These are phyloP conservation scores for Monilinia vaccinii-corymbosi DNA, from an alignment of 2,329 filamentous ascomycete genomes.

Conservation along the genomic window DNA sequence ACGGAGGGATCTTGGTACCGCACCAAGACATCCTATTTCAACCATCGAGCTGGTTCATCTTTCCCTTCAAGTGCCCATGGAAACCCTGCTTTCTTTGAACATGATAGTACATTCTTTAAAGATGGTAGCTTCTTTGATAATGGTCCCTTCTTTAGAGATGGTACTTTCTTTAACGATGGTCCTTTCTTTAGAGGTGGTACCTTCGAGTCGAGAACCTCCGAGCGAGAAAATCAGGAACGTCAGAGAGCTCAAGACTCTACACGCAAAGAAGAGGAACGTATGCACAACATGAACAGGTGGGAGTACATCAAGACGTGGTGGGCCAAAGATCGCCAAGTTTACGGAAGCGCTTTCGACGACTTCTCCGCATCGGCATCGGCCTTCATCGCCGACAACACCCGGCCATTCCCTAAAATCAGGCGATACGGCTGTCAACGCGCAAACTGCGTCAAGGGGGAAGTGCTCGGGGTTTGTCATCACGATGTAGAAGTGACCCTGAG, in stretches of 20 bases:
- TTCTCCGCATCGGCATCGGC: not conserved
- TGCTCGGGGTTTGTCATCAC: conserved; percentile 2
- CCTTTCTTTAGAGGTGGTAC: no score
- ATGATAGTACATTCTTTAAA: no score
- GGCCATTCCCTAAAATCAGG: not conserved
- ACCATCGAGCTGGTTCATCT: not conserved
- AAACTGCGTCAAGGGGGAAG: not conserved
- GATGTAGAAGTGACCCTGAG: not conserved
- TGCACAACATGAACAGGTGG: not conserved
- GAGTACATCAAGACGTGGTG: not conserved
- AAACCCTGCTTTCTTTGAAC: not conserved
- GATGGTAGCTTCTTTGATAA: no score
- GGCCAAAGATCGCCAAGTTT: not conserved
- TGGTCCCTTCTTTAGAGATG: no score
- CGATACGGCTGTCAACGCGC: not conserved
- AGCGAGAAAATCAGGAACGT: not conserved
- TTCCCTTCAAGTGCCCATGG: fast-evolving
- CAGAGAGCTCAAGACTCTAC: no score
- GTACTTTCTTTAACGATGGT: no score
- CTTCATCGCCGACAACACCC: not conserved
- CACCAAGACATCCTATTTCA: no score
- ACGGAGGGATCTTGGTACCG: not conserved
- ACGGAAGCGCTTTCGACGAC: not conserved
- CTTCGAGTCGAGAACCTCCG: not conserved
- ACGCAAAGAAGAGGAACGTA: not conserved